Evolutionary conservation across 345 rosid species (phyloP).

Genomic region (Hibiscus tridactylites): DNA sequence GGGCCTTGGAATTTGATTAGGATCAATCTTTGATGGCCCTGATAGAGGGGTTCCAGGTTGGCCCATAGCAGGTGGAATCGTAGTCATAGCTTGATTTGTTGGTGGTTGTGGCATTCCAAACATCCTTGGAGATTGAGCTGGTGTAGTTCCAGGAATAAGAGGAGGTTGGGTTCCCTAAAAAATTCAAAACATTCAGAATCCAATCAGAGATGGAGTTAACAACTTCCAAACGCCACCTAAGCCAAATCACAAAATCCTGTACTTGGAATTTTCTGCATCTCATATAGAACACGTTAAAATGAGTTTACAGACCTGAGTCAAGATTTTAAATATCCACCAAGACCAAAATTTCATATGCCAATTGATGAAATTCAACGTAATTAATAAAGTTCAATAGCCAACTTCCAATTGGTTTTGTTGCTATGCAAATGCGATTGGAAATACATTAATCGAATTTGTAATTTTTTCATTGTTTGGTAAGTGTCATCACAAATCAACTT

Average conservation of each 20-base stretch:
- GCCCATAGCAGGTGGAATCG: conserved; percentile 68
- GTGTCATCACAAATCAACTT: too few relatives aligned
- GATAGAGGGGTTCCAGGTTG: conserved; percentile 63
- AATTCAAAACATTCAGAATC: conserved; percentile 20
- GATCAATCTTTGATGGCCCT: conserved; percentile 81
- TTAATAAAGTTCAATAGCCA: too few relatives aligned
- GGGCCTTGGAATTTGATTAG: conserved; percentile 94
- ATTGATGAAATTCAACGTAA: too few relatives aligned
- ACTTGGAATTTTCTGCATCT: background rate
- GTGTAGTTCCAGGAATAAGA: conserved; percentile 48
- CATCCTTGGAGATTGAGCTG: conserved; percentile 62
- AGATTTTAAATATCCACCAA: too few relatives aligned
- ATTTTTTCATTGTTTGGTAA: too few relatives aligned
- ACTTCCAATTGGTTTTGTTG: too few relatives aligned
- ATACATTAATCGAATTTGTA: too few relatives aligned
- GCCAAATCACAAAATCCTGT: background rate
- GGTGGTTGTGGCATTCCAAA: conserved; percentile 70
- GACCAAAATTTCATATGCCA: too few relatives aligned
- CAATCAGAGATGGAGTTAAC: background rate
- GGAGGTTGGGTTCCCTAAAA: conserved; percentile 53
- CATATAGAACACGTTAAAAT: too few relatives aligned
- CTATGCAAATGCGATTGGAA: too few relatives aligned
- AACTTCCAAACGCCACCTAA: background rate
- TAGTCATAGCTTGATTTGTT: conserved; percentile 75
- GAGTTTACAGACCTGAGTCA: too few relatives aligned